These are phyloP conservation scores for Solanum sitiens DNA, from an alignment of 257 asterid species.

Conservation along the genomic window DNA sequence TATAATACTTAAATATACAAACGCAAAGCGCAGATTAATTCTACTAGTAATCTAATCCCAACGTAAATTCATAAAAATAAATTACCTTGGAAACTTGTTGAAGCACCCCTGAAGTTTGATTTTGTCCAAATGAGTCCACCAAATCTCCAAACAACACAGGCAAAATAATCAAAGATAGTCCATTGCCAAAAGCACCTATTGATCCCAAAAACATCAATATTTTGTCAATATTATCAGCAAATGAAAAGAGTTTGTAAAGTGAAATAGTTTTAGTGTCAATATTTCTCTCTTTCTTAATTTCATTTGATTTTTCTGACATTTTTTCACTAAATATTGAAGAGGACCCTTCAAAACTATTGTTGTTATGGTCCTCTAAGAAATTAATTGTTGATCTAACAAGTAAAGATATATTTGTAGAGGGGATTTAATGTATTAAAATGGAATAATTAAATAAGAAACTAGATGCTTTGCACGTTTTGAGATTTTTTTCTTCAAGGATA, in stretches of 20 bases:
- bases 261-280: slow-evolving; percentile 13
- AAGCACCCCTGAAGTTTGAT: slow-evolving; percentile 21
- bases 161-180: slow-evolving; percentile 40
- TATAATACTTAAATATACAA: not conserved
- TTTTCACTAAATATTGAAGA: not conserved
- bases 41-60: not conserved
- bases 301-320: not conserved
- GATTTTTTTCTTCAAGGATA: not conserved
- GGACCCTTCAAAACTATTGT: not conserved
- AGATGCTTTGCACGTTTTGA: not conserved
- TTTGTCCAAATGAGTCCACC: slow-evolving; percentile 44
- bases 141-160: slow-evolving; percentile 43
- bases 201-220: slow-evolving; percentile 41
- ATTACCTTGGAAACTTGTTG: slow-evolving; percentile 41
- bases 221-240: slow-evolving; percentile 47
- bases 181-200: slow-evolving; percentile 47
- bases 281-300: slow-evolving; percentile 1
- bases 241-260: slow-evolving; percentile 42
- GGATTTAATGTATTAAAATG: not conserved
- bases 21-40: not conserved
- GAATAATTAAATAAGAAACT: not conserved
- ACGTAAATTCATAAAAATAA: no score
- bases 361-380: not conserved
- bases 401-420: not conserved
- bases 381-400: not conserved